A percentile compares a stretch with the other conserved stretches of the same genome.
Conservation (phyloP, 2,329 filamentous ascomycete species). For the Calonectria leucothoes region DNA sequence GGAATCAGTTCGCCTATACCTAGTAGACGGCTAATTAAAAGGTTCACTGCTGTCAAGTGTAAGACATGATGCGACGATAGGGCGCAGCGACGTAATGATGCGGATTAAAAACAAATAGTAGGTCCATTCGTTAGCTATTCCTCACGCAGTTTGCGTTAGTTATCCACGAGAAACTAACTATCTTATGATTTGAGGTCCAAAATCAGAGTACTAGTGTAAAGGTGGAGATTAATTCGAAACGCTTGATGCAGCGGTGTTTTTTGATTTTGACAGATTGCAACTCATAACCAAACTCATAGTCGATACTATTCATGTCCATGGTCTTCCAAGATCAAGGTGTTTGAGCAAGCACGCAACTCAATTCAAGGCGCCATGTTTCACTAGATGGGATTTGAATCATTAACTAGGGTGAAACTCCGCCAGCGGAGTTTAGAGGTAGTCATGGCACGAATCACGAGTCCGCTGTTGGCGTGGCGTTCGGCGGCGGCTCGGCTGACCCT, state of each 20-base stretch:
- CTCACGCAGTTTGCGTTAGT: background rate
- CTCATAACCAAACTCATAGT: background rate
- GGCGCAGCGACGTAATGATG: background rate
- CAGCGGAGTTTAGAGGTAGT: conserved; percentile 4
- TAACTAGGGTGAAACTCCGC: background rate
- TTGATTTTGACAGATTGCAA: background rate
- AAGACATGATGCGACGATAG: background rate
- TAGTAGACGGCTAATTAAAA: too few species aligned
- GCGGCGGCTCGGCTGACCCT: conserved; percentile 40
- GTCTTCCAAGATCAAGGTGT: background rate
- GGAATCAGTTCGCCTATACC: too few species aligned
- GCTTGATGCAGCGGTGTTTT: background rate
- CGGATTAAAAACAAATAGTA: background rate
- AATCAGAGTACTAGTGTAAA: background rate
- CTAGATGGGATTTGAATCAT: background rate
- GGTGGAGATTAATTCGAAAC: background rate
- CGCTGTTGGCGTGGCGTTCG: conserved; percentile 35
- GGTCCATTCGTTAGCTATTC: too few species aligned
- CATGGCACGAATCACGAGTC: background rate
- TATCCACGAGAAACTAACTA: background rate
- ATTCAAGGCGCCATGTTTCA: background rate
- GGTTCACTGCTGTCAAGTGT: background rate
- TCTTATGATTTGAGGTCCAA: background rate
- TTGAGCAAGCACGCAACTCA: background rate
- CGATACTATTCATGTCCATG: background rate